Conservation (phyloP, 345 rosid species). For the Mangifera indica region DNA sequence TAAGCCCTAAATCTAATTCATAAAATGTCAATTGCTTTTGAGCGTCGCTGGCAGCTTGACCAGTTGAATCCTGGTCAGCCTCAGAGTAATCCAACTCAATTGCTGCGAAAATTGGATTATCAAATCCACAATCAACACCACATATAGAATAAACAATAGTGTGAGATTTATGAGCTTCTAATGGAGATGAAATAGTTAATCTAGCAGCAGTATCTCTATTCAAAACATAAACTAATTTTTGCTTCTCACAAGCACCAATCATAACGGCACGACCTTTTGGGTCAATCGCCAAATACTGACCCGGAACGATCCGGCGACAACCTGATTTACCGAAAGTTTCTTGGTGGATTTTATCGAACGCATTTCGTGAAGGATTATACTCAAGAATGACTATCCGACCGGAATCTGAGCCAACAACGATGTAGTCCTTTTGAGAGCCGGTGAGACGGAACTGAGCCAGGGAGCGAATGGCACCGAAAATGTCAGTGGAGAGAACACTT, state of each 20-base stretch:
- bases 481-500: conserved; percentile 80
- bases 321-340: conserved; percentile 98
- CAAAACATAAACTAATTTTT: conserved; percentile 90
- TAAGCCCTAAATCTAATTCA: conserved; percentile 93
- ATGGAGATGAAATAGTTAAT: conserved; percentile 88
- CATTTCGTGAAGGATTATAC: conserved; percentile 80
- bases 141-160: conserved; percentile 80
- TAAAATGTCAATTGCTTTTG: conserved; percentile 94
- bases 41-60: conserved; percentile 84
- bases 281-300: conserved; percentile 88
- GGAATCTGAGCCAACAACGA: conserved; percentile 96
- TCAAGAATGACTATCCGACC: conserved; percentile 92
- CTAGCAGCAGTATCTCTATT: conserved; percentile 96
- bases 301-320: conserved; percentile 89
- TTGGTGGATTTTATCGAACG: conserved; percentile 85
- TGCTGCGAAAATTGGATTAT: conserved; percentile 88
- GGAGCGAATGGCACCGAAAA: conserved; percentile 88
- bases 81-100: conserved; percentile 95
- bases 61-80: conserved; percentile 91
- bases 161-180: conserved; percentile 96
- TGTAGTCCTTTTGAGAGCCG: conserved; percentile 84
- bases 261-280: conserved; percentile 96
- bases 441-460: conserved; percentile 90
- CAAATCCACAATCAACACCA: conserved; percentile 96
- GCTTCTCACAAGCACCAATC: conserved; percentile 96